Percentiles rank a stretch among this genome's conserved stretches.
These are phyloP conservation scores for Calonectria fujianensis DNA, from an alignment of 2,329 filamentous ascomycete genomes.

Conservation along the genomic window DNA sequence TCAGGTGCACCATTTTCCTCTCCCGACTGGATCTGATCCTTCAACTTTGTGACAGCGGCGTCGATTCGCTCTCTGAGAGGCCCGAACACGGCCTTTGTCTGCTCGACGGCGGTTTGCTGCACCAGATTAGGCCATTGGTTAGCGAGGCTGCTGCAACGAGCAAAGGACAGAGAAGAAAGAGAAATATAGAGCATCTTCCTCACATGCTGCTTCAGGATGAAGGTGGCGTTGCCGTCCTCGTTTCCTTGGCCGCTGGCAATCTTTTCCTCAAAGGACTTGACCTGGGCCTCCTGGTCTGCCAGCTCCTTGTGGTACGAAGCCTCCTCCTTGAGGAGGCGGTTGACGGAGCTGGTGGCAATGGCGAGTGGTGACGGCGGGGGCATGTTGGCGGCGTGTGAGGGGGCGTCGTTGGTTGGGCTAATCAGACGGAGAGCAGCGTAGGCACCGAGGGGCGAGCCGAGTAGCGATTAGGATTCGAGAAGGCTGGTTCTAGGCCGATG, in stretches of 20 bases:
- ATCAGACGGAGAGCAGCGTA: conserved; percentile 15
- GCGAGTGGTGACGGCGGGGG: conserved; percentile 83
- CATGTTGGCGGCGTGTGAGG: conserved; percentile 71
- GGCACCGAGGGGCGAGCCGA: no score
- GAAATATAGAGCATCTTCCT: conserved; percentile 48
- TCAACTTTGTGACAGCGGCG: conserved; percentile 82
- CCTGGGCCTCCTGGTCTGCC: conserved; percentile 81
- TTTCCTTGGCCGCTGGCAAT: conserved; percentile 68
- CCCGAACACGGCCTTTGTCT: conserved; percentile 90
- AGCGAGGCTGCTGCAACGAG: conserved; percentile 1
- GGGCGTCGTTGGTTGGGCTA: not conserved
- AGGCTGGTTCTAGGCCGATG: not conserved
- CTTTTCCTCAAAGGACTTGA: conserved; percentile 80
- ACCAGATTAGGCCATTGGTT: conserved; percentile 1
- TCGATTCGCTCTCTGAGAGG: conserved; percentile 82
- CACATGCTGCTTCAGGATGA: conserved; percentile 90
- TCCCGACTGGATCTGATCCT: conserved; percentile 83
- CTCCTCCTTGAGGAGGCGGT: conserved; percentile 93
- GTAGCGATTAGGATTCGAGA: not conserved
- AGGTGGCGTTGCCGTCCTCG: conserved; percentile 85
- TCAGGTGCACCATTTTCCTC: conserved; percentile 67
- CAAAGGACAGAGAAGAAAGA: not conserved
- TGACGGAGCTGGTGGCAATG: conserved; percentile 87
- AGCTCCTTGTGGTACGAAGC: conserved; percentile 92
- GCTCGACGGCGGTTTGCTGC: conserved; percentile 86